Percentiles rank a stretch among this genome's conserved stretches.
These are phyloP conservation scores for Aspergillus texensis DNA, from an alignment of 2,329 filamentous ascomycete species.

Conservation along the genomic window DNA sequence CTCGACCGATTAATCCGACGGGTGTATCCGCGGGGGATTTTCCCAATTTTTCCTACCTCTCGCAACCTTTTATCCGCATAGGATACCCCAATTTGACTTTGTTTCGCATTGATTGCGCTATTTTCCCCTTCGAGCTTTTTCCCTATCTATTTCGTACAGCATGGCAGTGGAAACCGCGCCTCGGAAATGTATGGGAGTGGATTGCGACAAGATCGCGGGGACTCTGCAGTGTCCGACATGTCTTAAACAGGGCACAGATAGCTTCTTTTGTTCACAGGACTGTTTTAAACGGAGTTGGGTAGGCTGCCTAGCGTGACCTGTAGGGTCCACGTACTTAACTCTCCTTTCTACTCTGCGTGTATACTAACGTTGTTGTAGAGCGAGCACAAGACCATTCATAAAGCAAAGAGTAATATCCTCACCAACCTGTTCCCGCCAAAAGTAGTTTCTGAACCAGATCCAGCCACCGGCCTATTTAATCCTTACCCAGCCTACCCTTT, in stretches of 20 bases:
- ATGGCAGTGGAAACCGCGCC: constrained; percentile 35
- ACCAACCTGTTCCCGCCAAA: constrained; percentile 74
- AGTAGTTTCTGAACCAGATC: constrained; percentile 86
- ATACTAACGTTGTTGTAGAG: constrained; percentile 53
- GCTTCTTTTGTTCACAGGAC: constrained; percentile 96
- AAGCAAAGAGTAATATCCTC: constrained; percentile 75
- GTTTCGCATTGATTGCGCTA: neutral
- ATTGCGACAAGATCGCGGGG: constrained; percentile 85
- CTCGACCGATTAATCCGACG: neutral
- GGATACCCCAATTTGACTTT: neutral
- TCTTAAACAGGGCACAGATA: constrained; percentile 84
- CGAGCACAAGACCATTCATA: constrained; percentile 83
- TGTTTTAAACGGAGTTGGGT: constrained; percentile 99
- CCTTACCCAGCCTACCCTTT: constrained; percentile 87
- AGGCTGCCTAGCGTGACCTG: constrained; percentile 44
- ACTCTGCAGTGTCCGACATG: constrained; percentile 92
- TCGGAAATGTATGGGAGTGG: constrained; percentile 70
- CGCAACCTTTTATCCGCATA: constrained; percentile 1
- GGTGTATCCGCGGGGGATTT: constrained; percentile 13
- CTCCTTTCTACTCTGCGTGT: neutral
- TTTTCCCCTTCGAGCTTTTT: neutral
- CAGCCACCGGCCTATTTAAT: constrained; percentile 87
- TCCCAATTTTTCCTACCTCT: constrained; percentile 14
- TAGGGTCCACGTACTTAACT: constrained; percentile 24
- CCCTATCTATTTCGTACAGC: constrained; percentile 3